These are phyloP conservation scores for Populus hybrid DNA, from an alignment of 441 rosid species.

Conservation along the genomic window DNA sequence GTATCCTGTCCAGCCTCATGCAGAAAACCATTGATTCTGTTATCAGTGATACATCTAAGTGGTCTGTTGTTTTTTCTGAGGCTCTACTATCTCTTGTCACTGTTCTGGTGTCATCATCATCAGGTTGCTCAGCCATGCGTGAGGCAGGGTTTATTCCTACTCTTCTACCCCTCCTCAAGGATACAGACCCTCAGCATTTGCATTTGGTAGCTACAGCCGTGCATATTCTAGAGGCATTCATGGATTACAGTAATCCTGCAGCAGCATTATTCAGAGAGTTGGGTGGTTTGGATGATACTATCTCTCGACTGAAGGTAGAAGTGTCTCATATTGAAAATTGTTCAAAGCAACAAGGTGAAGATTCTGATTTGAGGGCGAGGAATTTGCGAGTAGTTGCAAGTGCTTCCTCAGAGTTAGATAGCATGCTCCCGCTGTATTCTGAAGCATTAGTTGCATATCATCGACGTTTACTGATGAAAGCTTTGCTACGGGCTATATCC, in stretches of 20 bases:
- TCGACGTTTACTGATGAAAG: constrained; percentile 76
- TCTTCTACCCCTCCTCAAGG: constrained; percentile 92
- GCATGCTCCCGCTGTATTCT: constrained; percentile 67
- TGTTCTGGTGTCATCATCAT: constrained; percentile 85
- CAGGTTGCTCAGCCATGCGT: constrained; percentile 95
- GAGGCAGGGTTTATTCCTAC: constrained; percentile 97
- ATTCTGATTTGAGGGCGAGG: constrained; percentile 43
- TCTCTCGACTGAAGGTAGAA: constrained; percentile 78
- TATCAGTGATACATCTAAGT: constrained; percentile 58
- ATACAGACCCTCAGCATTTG: constrained; percentile 89
- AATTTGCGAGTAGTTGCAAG: constrained; percentile 36
- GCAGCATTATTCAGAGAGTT: constrained; percentile 91
- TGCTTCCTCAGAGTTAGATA: constrained; percentile 55
- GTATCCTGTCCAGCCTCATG: constrained; percentile 88
- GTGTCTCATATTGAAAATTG: constrained; percentile 65
- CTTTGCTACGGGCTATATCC: constrained; percentile 87
- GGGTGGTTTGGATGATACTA: constrained; percentile 97
- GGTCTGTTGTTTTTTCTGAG: constrained; percentile 93
- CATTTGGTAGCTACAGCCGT: constrained; percentile 92
- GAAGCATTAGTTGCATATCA: constrained; percentile 86
- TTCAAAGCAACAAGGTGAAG: constrained; percentile 53
- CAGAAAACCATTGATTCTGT: constrained; percentile 92
- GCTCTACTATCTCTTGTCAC: constrained; percentile 90
- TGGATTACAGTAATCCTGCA: constrained; percentile 97
- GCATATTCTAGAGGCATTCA: constrained; percentile 86